Base-by-base conservation (phyloP, 768 basidiomycete species). In the Psilocybe tampanensis region DNA sequence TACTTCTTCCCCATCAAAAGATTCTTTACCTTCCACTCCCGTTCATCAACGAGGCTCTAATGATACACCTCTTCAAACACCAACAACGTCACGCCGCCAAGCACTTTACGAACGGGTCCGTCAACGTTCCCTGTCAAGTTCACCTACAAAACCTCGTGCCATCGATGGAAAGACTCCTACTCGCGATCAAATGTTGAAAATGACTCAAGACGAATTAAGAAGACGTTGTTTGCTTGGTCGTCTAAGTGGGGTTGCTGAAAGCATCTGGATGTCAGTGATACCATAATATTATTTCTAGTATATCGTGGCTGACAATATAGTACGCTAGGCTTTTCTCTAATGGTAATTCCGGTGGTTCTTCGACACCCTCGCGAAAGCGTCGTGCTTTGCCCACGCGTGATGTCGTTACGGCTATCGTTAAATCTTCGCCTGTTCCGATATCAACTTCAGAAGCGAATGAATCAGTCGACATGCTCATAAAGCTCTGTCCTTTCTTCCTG, bases 101-200 rank as follows among this genome's bases (percentile, higher is more conserved):
- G 92, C 92, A 8, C 75, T 94, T 1, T 91, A 90, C 63, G 92
- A 94, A 61, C 89, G 92, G 39, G 75, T 94, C 44, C 86, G 88
- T 17, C 86, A 88, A 64, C 81, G 83, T 54, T 92, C 90, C 3
- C 68, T 92, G 52, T 83, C 84, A 1, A 73, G 77, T 34, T 85
- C 89, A 8, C 91, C 92, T 0, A 83, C 82, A 45, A 90, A 90
- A 67, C 68, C 72, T 48, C 78, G 74, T 49, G 75, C 77, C 9
- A 39, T 22, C 6, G 23, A 47, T 18, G 59, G 47, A 4, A 44
- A 29, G 2, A 71, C 70, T 17, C 61, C 64, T 62, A 83, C 82
- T 42, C 83, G 79, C 57, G 89, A 90, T 52, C 82, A 89, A 61
- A 76, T 92, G 59, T 70, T 86, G 42, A 88, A 86, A 70, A 73